Base-by-base conservation (phyloP, 768 basidiomycete species). In the Tulasnella sp. region DNA sequence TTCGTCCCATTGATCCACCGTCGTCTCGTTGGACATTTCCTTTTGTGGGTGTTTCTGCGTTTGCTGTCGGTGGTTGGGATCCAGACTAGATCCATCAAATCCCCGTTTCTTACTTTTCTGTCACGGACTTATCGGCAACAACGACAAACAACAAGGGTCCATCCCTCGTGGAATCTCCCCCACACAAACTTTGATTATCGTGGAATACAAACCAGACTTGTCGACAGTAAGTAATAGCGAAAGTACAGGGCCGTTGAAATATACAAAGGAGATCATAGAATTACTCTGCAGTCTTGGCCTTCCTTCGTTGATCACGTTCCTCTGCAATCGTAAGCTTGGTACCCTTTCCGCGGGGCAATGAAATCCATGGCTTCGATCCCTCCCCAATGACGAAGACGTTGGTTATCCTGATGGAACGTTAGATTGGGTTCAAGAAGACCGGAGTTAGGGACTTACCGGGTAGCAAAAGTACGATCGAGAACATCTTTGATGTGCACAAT, bases 311-410 rank as follows among this genome's bases (percentile, higher is more conserved):
- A 71, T 95, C 92, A 62, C 92, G 77, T 76, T 96, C 88, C 76
- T 92, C 89, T 13, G 92, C 79, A 64, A 98, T 98, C 56, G 90
- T 90, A 61, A 95, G 84, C 69, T 96, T 95, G 66, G 79, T 84
- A 72, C 92, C 93, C 77, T 93, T 93, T 70, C 91, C 91, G 73
- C 84, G 90, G 57, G 92, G 92, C 64, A 98, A 71, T 35, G 93
- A 96, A 71, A 98, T 77, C 83, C 90, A 91, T 40, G 95, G 81
- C 77, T 98, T 99, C 66, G 63, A 72, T 48, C 91, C 91, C 72
- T 95, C 84, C 57, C 95, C 95, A 57, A 96, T 88, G 62, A 99
- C 83, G 70, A 98, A 98, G 65, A 99, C 88, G 77, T 98, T 99
- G 62, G 84, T 81, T 56, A 98, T 77, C 64, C 91, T 95, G 58